Base-by-base conservation (phyloP, 331 rosid genomes). In the Saraca asoca region DNA sequence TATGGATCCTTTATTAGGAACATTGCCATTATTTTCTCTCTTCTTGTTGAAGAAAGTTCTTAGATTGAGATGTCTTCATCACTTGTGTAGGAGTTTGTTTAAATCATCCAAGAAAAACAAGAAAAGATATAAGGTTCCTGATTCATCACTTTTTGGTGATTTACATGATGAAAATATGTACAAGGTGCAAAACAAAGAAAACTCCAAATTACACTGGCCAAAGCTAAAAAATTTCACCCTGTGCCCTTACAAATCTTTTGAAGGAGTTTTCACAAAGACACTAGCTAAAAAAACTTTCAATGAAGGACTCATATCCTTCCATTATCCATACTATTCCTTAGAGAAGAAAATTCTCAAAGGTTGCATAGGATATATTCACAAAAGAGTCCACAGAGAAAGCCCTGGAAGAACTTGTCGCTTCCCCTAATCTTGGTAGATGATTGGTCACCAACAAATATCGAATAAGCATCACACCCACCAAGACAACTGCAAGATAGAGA, bases 341-440 rank as follows among this genome's bases (percentile, higher is more conserved):
- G 68, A 74, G 95, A 72, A 83, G 73, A 70, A 75, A 69, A 71
- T 85, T 82, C 74, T 78, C 95, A 7, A 81, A 80, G 66, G 84
- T 73, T 6, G 96, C 85, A 82, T 94, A 95, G 98, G 87, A 86
- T 45, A 80, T 60, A 1, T 81, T 94, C 77, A 94, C 98, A 13
- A 75, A 70, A 66, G 79, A 83, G 38, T 78, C 84, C 53, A 94
- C 97, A 5, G 85, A 86, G 61, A 78, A 54, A 19, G 97, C 96
- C 51, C 73, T 94, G 83, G 92, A 82, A 71, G 92, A 81, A 73
- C 89, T 91, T 62, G 85, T 73, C 73, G 72, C 85, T 33, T 91
- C n/a, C 97, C 97, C 91, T 5, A 86, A 87, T 62, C 88, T 88
- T 20, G 67, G 89, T 77, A 79, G 77, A 34, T 91, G 97, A 95